Evolutionary conservation across 108 stramenopile genomes (phyloP).

Genomic region (Nannochloropsis oceanica): DNA sequence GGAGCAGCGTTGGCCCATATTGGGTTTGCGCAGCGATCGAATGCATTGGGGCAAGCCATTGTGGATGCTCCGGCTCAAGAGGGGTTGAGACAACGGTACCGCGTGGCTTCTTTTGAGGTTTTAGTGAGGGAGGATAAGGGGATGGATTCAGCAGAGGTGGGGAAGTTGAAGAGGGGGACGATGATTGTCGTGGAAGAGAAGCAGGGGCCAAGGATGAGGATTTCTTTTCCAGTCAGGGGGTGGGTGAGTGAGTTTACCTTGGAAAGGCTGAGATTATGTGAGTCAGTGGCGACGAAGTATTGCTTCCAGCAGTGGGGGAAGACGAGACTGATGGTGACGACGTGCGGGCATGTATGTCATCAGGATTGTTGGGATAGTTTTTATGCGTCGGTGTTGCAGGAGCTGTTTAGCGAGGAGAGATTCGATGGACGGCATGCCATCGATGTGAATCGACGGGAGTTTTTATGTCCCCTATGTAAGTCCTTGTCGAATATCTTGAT

Average conservation of each 20-base stretch:
- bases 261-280: neutral
- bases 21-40: constrained; percentile 14
- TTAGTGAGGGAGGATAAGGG: neutral
- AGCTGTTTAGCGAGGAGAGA: constrained; percentile 44
- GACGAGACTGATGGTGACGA: constrained; percentile 14
- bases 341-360: constrained; percentile 95
- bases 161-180: neutral
- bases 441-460: constrained; percentile 75
- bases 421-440: constrained; percentile 78
- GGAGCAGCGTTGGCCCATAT: constrained; percentile 7
- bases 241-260: neutral
- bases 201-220: neutral
- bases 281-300: neutral
- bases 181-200: neutral
- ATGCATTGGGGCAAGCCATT: neutral
- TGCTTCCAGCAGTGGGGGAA: constrained; percentile 15
- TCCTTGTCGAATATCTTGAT: constrained; percentile 80
- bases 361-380: constrained; percentile 74
- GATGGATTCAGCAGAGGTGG: neutral
- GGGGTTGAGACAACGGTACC: neutral
- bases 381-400: constrained; percentile 65
- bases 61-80: neutral
- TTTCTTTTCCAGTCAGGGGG: neutral
- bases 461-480: constrained; percentile 91
- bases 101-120: neutral